Base-by-base conservation (phyloP, 163 green algal species). In the Scenedesmus sp. region DNA sequence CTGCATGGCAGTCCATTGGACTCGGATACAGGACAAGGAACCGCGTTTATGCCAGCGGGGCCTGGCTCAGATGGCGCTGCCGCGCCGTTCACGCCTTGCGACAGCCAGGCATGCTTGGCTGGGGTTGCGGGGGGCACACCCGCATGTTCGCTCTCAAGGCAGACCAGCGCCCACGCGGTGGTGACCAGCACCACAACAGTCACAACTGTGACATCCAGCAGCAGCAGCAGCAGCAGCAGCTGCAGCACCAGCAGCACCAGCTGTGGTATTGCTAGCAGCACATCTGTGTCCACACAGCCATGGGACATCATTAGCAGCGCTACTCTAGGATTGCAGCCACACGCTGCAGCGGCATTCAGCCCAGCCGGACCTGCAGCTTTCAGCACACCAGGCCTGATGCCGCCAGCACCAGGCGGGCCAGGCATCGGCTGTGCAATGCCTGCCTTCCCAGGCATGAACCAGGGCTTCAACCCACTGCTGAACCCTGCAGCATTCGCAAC, bases 181-280 rank as follows among this genome's bases (percentile, higher is more conserved):
- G 44, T 49, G 5, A 86, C 46, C 30, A 86, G 42, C 44, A 73
- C 46, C 44, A 86, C 81, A 26, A 86, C 46, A 13, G 16, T 65
- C 30, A 86, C 46, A 30, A 44, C 44, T 43, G 81, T 51, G 3
- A 40, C n/a, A 7, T 76, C 43, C 16, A 88, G 51, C 82, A 88
- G 37, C 53, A 46, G 82, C 82, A 46, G 3, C n/a, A 76, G 82
- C 82, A n/a, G 51, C n/a, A 56, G 53, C n/a, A n/a, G n/a, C n/a
- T n/a, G n/a, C n/a, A 85, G 42, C 42, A 35, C 3, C 18, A 70
- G 56, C 37, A 26, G 53, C 83, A 80, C 37, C 84, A 81, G 6
- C 43, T 82, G 84, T 43, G 12, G 7, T 12, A n/a, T 33, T 49
- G 3, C 7, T 12, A 12, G 59, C 22, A 33, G 22, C 59, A 72